Conservation (phyloP, 306 rosid species). For the Sechiopsis laciniata region DNA sequence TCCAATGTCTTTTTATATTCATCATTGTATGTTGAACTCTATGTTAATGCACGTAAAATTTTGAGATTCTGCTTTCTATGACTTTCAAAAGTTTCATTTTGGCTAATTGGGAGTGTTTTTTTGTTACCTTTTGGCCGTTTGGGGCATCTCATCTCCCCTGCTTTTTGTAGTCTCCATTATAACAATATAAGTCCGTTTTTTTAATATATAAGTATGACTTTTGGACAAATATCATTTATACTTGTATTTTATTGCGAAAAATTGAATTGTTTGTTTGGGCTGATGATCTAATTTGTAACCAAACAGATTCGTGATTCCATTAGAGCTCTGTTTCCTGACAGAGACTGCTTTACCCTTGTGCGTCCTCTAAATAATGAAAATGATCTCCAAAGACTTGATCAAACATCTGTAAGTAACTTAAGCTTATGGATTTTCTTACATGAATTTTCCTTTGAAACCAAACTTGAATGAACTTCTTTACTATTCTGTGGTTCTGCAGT, state of each 20-base stretch:
- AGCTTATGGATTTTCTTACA: background rate
- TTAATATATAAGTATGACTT: background rate
- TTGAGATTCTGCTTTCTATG: background rate
- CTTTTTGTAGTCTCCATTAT: too few relatives aligned
- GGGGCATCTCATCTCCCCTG: too few relatives aligned
- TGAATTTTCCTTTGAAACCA: background rate
- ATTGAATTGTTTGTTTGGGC: conserved; percentile 19
- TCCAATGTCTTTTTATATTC: background rate
- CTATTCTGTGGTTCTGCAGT: conserved; percentile 34
- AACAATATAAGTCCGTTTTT: too few relatives aligned
- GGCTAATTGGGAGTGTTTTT: too few relatives aligned
- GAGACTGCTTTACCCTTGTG: conserved; percentile 93
- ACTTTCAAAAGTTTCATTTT: background rate
- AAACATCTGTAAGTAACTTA: conserved; percentile 52
- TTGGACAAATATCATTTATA: background rate
- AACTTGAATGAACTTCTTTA: background rate
- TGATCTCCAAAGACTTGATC: conserved; percentile 83
- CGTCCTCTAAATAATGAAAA: conserved; percentile 83
- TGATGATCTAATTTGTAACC: conserved; percentile 27
- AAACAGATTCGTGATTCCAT: conserved; percentile 84
- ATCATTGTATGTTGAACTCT: background rate
- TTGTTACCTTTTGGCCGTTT: too few relatives aligned
- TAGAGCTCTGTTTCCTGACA: conserved; percentile 84
- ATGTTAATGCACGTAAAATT: background rate
- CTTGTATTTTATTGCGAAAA: background rate